Conservation (phyloP, 2,329 filamentous ascomycete species). For the Helotiales sp. region DNA sequence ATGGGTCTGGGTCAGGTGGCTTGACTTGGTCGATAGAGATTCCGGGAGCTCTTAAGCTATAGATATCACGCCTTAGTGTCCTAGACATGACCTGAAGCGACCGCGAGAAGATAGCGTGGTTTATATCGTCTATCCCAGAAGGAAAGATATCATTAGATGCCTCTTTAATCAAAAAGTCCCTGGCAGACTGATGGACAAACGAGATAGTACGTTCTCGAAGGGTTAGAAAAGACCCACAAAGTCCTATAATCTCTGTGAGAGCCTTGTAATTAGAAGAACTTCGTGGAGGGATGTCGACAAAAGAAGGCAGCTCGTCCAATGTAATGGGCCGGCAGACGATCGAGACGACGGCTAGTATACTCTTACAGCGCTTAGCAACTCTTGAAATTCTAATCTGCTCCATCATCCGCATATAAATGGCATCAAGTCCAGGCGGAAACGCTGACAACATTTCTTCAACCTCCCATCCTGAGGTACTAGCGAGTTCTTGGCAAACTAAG, state of each 20-base stretch:
- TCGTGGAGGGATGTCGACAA: conserved; percentile 17
- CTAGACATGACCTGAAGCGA: conserved; percentile 36
- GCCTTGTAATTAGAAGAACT: conserved; percentile 35
- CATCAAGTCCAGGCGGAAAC: conserved; percentile 26
- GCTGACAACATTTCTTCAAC: conserved; percentile 19
- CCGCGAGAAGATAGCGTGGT: conserved; percentile 36
- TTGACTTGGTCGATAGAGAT: conserved; percentile 25
- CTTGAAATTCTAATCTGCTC: conserved; percentile 25
- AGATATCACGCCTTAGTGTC: conserved; percentile 39
- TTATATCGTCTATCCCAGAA: conserved; percentile 25
- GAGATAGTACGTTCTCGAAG: conserved; percentile 27
- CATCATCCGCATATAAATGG: conserved; percentile 33
- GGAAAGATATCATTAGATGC: conserved; percentile 33
- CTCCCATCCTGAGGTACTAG: conserved; percentile 22
- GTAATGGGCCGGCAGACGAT: conserved; percentile 27
- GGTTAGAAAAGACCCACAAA: conserved; percentile 37
- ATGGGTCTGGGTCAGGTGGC: conserved; percentile 28
- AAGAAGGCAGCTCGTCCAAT: conserved; percentile 20
- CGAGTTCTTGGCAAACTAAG: conserved; percentile 35
- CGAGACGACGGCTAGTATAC: conserved; percentile 17
- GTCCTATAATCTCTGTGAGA: conserved; percentile 32
- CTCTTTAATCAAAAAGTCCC: conserved; percentile 33
- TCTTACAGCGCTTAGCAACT: conserved; percentile 20
- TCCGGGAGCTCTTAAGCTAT: conserved; percentile 30
- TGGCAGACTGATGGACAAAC: conserved; percentile 36